Evolutionary conservation across 306 rosid genomes (phyloP), one percentile per base, ranked within the genome.

Genomic region (Bauhinia variegata): DNA sequence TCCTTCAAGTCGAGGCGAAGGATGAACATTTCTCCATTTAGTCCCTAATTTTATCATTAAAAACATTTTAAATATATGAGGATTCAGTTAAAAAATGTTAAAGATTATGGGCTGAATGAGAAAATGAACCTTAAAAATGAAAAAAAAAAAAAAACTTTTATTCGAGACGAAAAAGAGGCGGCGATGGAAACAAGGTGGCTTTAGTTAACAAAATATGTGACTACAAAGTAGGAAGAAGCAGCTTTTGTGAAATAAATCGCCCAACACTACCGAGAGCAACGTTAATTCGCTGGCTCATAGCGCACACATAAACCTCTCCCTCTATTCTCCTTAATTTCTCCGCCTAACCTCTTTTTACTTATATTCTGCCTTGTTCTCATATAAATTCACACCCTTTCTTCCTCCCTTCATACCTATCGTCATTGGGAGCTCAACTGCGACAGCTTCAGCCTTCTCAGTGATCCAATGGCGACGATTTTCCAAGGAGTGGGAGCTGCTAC

Each of bases 401-500:
- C 48, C 42, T 56, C 12, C 64, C 57, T 70, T 8, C 68, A 39
- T 78, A 61, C 61, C 60, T 51, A 11, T 61, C 36, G 12, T 61
- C 60, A 47, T 63, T 67, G 59, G 54, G 52, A 31, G 54, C 36
- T 41, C 50, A 1, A 0, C 3, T 56, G 72, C 6, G 0, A 7
- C 2, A 23, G 0, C 60, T 34, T 56, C 33, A 62, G 44, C 49
- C 59, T 72, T 62, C 10, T 32, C 11, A 6, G 34, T 30, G 58
- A 72, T 78, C 78, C 77, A 72, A 91, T 91, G 97, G 93, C 95
- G 12, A 51, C 89, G 50, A 69, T 84, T 47, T 76, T 87, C 69
- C 97, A 83, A 53, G 86, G 87, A 51, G 59, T 89, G 42, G 87
- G 87, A 65, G 79, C 87, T 60, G 51, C 82, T 0, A 54, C 88